Base-by-base conservation (phyloP, 2,329 filamentous ascomycete genomes). In the Didymellaceae sp. region DNA sequence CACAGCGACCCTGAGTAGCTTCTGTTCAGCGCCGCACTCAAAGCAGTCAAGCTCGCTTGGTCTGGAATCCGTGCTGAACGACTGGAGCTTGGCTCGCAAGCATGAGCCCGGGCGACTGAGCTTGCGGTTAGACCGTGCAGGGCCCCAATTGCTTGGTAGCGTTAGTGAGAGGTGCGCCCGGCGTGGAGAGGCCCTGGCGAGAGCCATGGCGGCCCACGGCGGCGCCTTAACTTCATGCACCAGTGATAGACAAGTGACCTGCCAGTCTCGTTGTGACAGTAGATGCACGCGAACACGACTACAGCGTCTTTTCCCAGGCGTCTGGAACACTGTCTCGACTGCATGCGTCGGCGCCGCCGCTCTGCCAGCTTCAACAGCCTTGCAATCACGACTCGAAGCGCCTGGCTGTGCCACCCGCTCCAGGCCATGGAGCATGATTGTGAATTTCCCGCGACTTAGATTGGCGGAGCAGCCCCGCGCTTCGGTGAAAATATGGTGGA, bases 171-270 rank as follows among this genome's bases (percentile, higher is more conserved):
- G 20, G 20, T 31, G 33, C 20, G 42, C 45, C n/a, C n/a, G n/a
- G 54, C 45, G 51, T 55, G 59, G 59, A 58, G 59, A 37, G 41
- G 38, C 57, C 59, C 55, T n/a, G 55, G 57, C 59, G 59, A 55
- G 55, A 55, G 53, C 43, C 52, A n/a, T n/a, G n/a, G n/a, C n/a
- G n/a, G n/a, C n/a, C 58, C 56, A 48, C 24, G 40, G 48, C 42
- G 37, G 37, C 48, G 48, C 48, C 48, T 52, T 46, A 61, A 25
- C 40, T 28, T 45, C 35, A 40, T 21, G 48, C 44, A 45, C 48
- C 49, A 52, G 37, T 38, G 42, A 52, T 46, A 21, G 37, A 31
- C 52, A 52, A 55, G 33, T 45, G 35, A 60, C 49, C 45, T 59
- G 47, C 56, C 53, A 20, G 45, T 52, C 52, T 53, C 14, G 54